These are phyloP conservation scores for Brettanomyces anomalus DNA, from an alignment of 805 yeast genomes.

Conservation along the genomic window DNA sequence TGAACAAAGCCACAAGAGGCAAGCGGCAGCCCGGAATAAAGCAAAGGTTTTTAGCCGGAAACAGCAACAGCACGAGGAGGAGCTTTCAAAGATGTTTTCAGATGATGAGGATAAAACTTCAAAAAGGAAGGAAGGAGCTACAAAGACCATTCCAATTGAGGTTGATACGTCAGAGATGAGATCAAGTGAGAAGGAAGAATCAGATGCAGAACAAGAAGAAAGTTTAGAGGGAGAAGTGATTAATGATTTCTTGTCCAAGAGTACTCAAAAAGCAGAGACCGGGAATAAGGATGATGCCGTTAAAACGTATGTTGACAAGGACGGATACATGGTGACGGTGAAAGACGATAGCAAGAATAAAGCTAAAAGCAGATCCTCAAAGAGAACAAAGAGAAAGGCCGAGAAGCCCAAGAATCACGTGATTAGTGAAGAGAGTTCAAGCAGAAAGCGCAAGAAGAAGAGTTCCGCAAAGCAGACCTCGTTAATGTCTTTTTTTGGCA, in stretches of 20 bases:
- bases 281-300: conserved; percentile 3
- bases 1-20: not conserved
- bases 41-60: conserved; percentile 10
- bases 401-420: conserved; percentile 4
- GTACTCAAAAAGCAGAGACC: not conserved
- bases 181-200: not conserved
- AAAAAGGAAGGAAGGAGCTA: conserved; percentile 4
- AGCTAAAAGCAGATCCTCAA: not conserved
- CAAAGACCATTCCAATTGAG: conserved; percentile 7
- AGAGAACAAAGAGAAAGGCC: conserved; percentile 2
- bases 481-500: conserved; percentile 26
- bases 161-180: not conserved
- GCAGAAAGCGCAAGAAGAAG: not conserved
- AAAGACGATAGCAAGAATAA: conserved; percentile 1
- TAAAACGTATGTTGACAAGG: conserved; percentile 22
- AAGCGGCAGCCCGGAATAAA: conserved; percentile 10
- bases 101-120: conserved; percentile 15
- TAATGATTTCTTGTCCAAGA: not conserved
- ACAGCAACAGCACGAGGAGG: conserved; percentile 8
- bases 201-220: conserved; percentile 1
- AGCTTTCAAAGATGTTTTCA: conserved; percentile 16
- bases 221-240: not conserved
- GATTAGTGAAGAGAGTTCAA: not conserved
- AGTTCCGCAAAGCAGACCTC: conserved; percentile 17
- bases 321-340: conserved; percentile 20